phyloP scores from a whole-genome alignment of 139 green algal species.

The Marvania coccoides region DNA sequence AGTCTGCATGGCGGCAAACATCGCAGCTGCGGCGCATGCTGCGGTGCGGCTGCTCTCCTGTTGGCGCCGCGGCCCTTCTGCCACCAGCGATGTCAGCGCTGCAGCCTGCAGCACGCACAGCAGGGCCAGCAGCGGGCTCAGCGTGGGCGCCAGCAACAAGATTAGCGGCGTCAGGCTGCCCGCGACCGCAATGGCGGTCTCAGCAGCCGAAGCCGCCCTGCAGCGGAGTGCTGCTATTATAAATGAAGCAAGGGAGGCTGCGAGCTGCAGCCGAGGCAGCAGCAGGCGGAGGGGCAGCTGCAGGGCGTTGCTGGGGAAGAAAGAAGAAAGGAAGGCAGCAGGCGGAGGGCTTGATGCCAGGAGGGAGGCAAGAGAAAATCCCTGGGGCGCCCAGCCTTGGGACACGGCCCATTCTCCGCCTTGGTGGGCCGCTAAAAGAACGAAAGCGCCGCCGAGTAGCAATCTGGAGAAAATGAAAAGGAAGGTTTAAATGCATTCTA shows the following conservation, averaged over 20 bases:
- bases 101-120: constrained; percentile 15
- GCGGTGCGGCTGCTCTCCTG: neutral
- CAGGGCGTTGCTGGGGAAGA: neutral
- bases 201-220: neutral
- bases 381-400: too few species aligned
- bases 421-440: too few species aligned
- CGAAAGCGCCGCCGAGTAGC: too few species aligned
- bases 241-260: neutral
- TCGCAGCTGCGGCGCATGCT: constrained; percentile 3
- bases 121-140: constrained; percentile 27
- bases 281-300: neutral
- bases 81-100: constrained; percentile 6
- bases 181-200: neutral
- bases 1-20: constrained; percentile 17
- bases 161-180: neutral
- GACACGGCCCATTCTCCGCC: too few species aligned
- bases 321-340: neutral
- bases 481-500: too few species aligned
- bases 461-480: too few species aligned
- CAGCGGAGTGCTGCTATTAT: neutral
- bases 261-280: neutral
- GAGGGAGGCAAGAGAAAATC: too few species aligned
- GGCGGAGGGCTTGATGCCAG: too few species aligned
- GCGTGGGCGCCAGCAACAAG: neutral
- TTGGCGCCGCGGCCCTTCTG: neutral